phyloP scores from a whole-genome alignment of 106 monocot genomes.

The Iris macrosiphon region DNA sequence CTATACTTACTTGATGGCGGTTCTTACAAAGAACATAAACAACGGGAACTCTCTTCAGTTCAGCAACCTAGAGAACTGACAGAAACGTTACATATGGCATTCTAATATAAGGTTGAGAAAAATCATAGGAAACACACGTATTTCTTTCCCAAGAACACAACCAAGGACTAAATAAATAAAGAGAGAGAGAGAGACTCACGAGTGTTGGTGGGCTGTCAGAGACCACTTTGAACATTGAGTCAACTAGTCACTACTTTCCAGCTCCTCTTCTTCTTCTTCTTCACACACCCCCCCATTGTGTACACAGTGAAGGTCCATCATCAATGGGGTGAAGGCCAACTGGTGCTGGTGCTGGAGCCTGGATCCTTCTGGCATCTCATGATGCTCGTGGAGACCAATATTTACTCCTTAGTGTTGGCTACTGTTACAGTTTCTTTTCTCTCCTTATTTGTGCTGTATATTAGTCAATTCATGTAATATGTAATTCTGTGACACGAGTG shows the following conservation, averaged over 20 bases:
- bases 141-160: neutral
- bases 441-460: neutral
- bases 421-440: neutral
- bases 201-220: constrained; percentile 7
- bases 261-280: neutral
- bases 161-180: constrained; percentile 1
- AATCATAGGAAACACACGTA: neutral
- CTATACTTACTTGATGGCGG: neutral
- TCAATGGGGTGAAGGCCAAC: neutral
- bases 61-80: neutral
- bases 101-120: neutral
- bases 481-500: neutral
- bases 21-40: neutral
- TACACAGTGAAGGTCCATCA: neutral
- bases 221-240: neutral
- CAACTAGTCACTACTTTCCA: neutral
- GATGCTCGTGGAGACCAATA: neutral
- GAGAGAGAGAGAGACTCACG: neutral
- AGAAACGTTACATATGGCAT: neutral
- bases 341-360: neutral
- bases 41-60: neutral
- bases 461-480: neutral
- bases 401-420: neutral
- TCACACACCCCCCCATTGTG: neutral
- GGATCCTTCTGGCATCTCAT: constrained; percentile 4